Base-by-base conservation (phyloP, 345 rosid genomes). In the Citrus maxima region DNA sequence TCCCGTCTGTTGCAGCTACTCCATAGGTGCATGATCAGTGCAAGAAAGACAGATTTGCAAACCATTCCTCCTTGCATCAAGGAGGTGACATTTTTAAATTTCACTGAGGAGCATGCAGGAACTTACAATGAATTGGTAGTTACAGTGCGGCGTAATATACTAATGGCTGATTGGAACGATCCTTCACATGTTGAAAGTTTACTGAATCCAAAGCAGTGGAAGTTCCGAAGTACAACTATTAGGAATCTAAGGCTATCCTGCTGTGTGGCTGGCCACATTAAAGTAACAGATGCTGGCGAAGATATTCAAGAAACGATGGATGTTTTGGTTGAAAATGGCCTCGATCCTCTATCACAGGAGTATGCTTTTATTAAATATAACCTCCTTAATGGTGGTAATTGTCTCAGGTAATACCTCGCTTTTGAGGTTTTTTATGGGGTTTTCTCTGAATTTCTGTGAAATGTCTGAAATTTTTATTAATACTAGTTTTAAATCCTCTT, bases 101-200 rank as follows among this genome's bases (percentile, higher is more conserved):
- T 94, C 86, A 85, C 82, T 49, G 87, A 92, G 81, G 93, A 86
- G 75, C 99, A 94, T 79, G 98, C 98, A 71, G 88, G 85, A 86
- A 91, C 95, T 86, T 96, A 94, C 83, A 96, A 96, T 84, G 99
- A 96, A 88, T 79, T 96, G 85, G 95, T 94, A 56, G 98, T 84
- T 76, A 91, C 99, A 51, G 98, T 94, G 67, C 85, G 97, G 74
- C 90, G 99, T 67, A 96, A 96, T 82, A 88, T 96, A 80, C 85
- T 96, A 74, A 88, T 89, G 89, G 98, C 98, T 81, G 99, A 96
- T 83, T 96, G 99, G 99, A 96, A 96, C 78, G 99, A 96, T 86
- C 99, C 99, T 55, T 90, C 98, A 74, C 99, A 96, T 81, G 88
- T 96, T 74, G 98, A 96, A 88, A 96, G 99, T 83, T 88, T 96